phyloP scores from a whole-genome alignment of 345 rosid species.

The Brassica rapa region DNA sequence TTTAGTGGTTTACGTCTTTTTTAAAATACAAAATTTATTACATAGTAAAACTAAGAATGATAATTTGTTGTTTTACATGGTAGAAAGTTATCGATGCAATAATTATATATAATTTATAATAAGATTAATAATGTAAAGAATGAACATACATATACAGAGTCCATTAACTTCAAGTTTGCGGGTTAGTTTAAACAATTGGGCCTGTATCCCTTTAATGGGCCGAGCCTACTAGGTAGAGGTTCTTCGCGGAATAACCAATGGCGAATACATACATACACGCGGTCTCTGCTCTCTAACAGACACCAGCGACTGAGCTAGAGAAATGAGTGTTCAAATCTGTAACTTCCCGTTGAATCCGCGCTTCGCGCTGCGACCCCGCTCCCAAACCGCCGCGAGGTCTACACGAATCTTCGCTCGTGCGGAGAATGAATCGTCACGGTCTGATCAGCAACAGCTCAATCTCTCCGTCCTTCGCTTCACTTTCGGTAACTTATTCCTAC shows the following conservation, averaged over 20 bases:
- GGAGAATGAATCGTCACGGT: slow-evolving; percentile 43
- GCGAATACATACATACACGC: background rate
- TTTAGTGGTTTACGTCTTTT: too few relatives aligned
- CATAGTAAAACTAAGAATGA: too few relatives aligned
- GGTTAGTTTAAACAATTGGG: slow-evolving; percentile 15
- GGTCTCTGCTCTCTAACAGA: background rate
- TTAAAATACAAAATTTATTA: too few relatives aligned
- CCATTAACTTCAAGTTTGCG: too few relatives aligned
- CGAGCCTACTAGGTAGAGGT: background rate
- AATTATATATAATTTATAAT: too few relatives aligned
- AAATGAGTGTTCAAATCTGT: slow-evolving; percentile 36
- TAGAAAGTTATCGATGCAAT: too few relatives aligned
- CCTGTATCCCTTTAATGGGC: slow-evolving; percentile 4
- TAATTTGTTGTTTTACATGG: too few relatives aligned
- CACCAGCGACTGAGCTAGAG: slow-evolving; percentile 4
- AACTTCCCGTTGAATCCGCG: slow-evolving; percentile 2
- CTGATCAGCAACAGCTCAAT: slow-evolving; percentile 57
- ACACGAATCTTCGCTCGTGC: slow-evolving; percentile 39
- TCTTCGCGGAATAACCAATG: slow-evolving; percentile 18
- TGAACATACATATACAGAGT: too few relatives aligned
- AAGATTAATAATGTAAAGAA: too few relatives aligned
- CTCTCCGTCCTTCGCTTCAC: slow-evolving; percentile 95
- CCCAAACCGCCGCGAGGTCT: slow-evolving; percentile 32
- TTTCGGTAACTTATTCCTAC: slow-evolving; percentile 48
- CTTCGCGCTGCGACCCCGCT: slow-evolving; percentile 30